phyloP scores from a whole-genome alignment of 2,329 filamentous ascomycete species.

The Cordyceps pruinosa region DNA sequence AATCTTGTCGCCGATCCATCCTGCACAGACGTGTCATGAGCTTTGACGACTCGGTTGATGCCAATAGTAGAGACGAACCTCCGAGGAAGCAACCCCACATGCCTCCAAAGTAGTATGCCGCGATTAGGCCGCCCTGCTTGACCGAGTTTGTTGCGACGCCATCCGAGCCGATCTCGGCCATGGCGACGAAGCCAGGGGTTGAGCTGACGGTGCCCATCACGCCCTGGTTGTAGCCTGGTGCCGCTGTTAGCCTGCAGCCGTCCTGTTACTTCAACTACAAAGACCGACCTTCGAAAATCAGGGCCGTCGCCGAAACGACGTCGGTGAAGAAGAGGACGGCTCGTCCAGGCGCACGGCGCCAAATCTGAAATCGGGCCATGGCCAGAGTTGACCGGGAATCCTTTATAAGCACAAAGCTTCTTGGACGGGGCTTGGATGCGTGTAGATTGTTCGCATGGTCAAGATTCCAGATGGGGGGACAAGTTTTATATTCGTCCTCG shows the following conservation, averaged over 20 bases:
- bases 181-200: constrained; percentile 32
- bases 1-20: constrained; percentile 43
- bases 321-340: constrained; percentile 18
- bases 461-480: too few species aligned
- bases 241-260: background rate
- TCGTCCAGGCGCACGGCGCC: constrained; percentile 20
- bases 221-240: constrained; percentile 45
- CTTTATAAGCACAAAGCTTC: background rate
- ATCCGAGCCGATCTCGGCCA: constrained; percentile 40
- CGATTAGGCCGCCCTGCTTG: constrained; percentile 45
- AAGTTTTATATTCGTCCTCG: too few species aligned
- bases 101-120: constrained; percentile 46
- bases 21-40: constrained; percentile 8
- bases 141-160: constrained; percentile 40
- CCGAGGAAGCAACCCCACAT: constrained; percentile 44
- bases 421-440: too few species aligned
- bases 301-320: constrained; percentile 17
- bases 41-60: background rate
- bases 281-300: constrained; percentile 18
- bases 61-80: constrained; percentile 17
- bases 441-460: too few species aligned
- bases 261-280: background rate
- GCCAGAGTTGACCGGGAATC: background rate
- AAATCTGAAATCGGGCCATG: constrained; percentile 16
- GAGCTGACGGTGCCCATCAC: constrained; percentile 46